Base-by-base conservation (phyloP, 352 stramenopile genomes). In the Globisporangium cylindrosporum region DNA sequence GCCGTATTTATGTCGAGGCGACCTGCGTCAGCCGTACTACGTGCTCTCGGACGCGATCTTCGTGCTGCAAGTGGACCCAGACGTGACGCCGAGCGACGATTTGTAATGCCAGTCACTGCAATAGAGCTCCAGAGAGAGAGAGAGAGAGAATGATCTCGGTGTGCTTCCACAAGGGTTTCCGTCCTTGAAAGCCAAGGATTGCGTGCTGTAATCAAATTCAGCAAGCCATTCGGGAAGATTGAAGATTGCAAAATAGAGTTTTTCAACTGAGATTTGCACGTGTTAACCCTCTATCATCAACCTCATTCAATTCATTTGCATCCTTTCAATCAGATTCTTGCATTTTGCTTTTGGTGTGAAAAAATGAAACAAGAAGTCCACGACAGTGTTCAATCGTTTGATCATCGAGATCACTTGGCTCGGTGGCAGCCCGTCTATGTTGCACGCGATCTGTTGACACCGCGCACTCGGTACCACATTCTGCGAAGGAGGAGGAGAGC, bases 21-120 rank as follows among this genome's bases (percentile, higher is more conserved):
- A 94, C 64, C 69, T 94, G 53, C 82, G 78, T 22, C 81, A 93
- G 64, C 81, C 88, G 41, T 95, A 93, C 77, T 94, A 94, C 67
- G 85, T 94, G 62, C 73, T 95, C 14, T 90, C 80, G n/a, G 88
- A 95, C 64, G 88, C 88, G 27, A 87, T 95, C 61, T 94, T 94
- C 70, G 86, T 93, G 69, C 68, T 94, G 6, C 71, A 88, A 76
- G 79, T 91, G 14, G 80, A 85, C 68, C 38, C 46, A 14, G 68
- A 75, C 24, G 64, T 56, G 32, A 61, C 32, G 27, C 56, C 20
- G 9, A 15, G 38, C 14, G 56, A 61, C 8, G 20, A 48, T 4
- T 24, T 61, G 14, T 36, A 61, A 25, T 27, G n/a, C 5, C 27
- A 27, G 54, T 8, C 9, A 32, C 9, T 20, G 2, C 22, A 14